Base-by-base conservation (phyloP, 495 filamentous ascomycete species). In the Hypoxylon fuscum region DNA sequence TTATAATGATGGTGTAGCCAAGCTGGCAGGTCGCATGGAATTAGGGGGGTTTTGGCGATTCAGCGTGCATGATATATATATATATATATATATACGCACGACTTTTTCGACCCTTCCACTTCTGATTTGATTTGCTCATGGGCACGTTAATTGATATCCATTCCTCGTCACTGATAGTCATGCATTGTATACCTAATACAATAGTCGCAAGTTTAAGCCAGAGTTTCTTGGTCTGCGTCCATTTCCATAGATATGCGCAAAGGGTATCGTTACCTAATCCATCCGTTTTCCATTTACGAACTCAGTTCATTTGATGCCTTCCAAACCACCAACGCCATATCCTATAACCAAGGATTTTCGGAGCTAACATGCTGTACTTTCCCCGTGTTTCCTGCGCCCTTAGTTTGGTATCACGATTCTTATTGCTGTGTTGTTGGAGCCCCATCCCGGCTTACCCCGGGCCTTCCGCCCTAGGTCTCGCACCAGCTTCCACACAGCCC, bases 401-500 rank as follows among this genome's bases (percentile, higher is more conserved):
- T 9, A 40, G 8, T 17, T 10, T 43, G 25, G 27, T 18, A n/a
- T 14, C 27, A 27, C 18, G 18, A 48, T 20, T 27, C 32, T 15
- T 20, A 20, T 21, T 11, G n/a, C 50, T 4, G 20, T 18, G 3
- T 35, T 27, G 10, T 37, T 52, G 12, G 20, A 41, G 1, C 53
- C 35, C 69, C 69, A 72, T 6, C 22, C 47, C 17, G 41, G 15
- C 9, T 18, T 38, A 3, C 69, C 63, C 20, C 50, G 27, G 11
- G 69, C 69, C 9, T 5, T 56, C 12, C 51, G 47, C 5, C 62
- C 49, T 9, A 72, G 17, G 5, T 45, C 59, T 6, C 57, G 32
- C 20, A 68, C 42, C 23, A 72, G 51, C 38, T 43, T 53, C 59
- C 68, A 68, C 31, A 59, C 43, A 7, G 60, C 51, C 0, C 43